Conservation (phyloP, 192 early-diverging fungal species). For the Coemansia sp. region DNA sequence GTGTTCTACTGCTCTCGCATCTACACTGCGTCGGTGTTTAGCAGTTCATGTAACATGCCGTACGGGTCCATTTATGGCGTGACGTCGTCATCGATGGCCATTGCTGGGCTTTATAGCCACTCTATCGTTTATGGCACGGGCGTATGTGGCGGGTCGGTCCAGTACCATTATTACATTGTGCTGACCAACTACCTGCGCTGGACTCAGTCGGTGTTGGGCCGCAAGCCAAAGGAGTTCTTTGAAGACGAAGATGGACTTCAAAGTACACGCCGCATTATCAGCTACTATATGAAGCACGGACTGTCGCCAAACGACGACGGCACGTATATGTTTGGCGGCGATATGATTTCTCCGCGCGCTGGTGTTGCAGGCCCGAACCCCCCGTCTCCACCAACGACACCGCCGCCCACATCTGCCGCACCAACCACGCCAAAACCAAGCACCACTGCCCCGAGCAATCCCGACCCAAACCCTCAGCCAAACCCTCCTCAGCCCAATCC, state of each 20-base stretch:
- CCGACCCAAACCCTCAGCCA: neutral
- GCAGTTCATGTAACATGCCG: constrained; percentile 18
- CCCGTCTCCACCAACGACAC: neutral
- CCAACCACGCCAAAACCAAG: neutral
- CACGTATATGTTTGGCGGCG: constrained; percentile 25
- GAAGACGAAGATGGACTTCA: constrained; percentile 11
- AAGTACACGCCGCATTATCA: constrained; percentile 3
- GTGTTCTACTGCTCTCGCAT: constrained; percentile 15
- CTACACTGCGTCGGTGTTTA: constrained; percentile 5
- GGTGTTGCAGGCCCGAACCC: neutral
- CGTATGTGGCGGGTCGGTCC: constrained; percentile 12
- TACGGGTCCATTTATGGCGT: constrained; percentile 31
- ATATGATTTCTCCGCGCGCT: constrained; percentile 5
- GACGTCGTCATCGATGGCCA: constrained; percentile 7
- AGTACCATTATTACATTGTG: constrained; percentile 20
- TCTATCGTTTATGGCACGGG: constrained; percentile 12
- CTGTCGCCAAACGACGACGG: constrained; percentile 4
- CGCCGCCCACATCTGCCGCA: neutral
- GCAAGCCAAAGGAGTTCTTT: constrained; percentile 17
- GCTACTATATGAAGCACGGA: constrained; percentile 7
- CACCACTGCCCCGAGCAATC: neutral
- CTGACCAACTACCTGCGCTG: constrained; percentile 20
- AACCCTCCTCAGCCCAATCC: neutral
- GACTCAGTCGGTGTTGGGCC: constrained; percentile 14
- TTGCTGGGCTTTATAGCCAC: constrained; percentile 29